Conservation (phyloP, 257 asterid genomes). For the Dorcoceras hygrometricum region DNA sequence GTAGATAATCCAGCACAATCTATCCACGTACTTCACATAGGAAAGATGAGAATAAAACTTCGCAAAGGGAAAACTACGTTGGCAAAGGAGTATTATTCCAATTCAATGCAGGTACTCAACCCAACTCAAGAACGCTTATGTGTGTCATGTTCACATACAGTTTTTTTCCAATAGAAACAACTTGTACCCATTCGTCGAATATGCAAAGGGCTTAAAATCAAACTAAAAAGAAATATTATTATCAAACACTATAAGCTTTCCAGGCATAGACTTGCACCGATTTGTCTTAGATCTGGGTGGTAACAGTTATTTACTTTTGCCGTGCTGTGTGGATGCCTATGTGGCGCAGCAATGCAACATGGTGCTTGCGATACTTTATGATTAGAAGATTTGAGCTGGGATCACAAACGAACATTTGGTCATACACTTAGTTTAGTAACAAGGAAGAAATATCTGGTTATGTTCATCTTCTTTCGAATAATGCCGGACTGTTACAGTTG, state of each 20-base stretch:
- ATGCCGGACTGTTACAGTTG: neutral
- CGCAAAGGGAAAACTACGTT: constrained; percentile 64
- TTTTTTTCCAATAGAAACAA: neutral
- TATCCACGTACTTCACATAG: constrained; percentile 76
- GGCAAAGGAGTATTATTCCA: constrained; percentile 78
- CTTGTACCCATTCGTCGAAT: neutral
- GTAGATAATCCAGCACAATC: constrained; percentile 55
- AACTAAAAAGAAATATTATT: too few relatives aligned
- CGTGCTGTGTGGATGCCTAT: too few relatives aligned
- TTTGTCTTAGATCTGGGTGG: too few relatives aligned
- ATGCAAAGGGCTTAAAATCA: neutral
- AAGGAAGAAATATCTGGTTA: too few relatives aligned
- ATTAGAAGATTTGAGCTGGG: too few relatives aligned
- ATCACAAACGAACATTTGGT: neutral
- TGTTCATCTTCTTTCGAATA: neutral
- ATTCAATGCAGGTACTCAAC: constrained; percentile 78
- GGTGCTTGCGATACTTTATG: too few relatives aligned
- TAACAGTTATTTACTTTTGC: too few relatives aligned
- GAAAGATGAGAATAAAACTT: constrained; percentile 90
- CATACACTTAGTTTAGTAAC: too few relatives aligned
- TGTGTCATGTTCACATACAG: neutral
- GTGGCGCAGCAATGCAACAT: too few relatives aligned
- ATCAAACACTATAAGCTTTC: too few relatives aligned
- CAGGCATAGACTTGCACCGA: too few relatives aligned
- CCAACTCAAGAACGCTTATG: neutral